A percentile compares a stretch with the other conserved stretches of the same genome.
Evolutionary conservation across 345 rosid species (phyloP).

Genomic region (Alliaria petiolata): DNA sequence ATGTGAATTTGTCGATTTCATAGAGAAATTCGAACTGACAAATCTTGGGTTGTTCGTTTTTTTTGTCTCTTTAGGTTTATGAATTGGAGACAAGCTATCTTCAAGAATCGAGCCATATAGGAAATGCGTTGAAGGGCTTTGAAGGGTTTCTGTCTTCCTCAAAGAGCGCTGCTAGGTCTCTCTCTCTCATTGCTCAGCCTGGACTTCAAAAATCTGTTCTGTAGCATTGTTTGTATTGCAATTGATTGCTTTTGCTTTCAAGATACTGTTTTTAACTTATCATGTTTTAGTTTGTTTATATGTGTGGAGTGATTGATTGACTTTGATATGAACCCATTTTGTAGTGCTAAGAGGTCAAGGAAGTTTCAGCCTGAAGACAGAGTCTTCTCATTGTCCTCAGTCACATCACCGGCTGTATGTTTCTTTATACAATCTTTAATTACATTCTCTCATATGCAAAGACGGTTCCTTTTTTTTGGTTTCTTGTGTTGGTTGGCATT

Average conservation of each 20-base stretch:
- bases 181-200: background rate
- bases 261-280: background rate
- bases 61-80: conserved; percentile 56
- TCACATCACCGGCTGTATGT: conserved; percentile 91
- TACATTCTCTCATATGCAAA: too few species aligned
- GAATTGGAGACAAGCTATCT: conserved; percentile 97
- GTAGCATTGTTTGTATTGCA: background rate
- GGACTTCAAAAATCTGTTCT: background rate
- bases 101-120: conserved; percentile 96
- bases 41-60: background rate
- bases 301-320: background rate
- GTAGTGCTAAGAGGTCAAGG: conserved; percentile 91
- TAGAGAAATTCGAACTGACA: background rate
- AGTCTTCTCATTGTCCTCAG: conserved; percentile 88
- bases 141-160: conserved; percentile 92
- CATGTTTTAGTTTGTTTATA: background rate
- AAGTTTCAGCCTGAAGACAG: conserved; percentile 97
- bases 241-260: background rate
- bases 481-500: background rate
- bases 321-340: conserved; percentile 9
- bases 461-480: too few species aligned
- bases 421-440: conserved; percentile 14
- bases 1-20: background rate
- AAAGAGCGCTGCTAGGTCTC: conserved; percentile 64
- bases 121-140: conserved; percentile 92